Evolutionary conservation across 768 basidiomycete species (phyloP).

Genomic region (Mycena maculata): DNA sequence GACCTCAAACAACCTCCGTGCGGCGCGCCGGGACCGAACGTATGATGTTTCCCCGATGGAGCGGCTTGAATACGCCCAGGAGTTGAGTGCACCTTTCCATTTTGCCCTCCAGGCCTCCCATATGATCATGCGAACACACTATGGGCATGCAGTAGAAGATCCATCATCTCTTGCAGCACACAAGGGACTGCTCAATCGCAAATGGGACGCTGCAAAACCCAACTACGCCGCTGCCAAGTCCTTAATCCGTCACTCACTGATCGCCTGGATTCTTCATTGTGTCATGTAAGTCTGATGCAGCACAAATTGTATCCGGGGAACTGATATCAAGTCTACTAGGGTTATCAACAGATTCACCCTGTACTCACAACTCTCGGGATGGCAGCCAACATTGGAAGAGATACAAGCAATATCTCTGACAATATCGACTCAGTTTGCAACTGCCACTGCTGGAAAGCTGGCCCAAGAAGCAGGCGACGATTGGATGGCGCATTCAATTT

Average conservation of each 20-base stretch:
- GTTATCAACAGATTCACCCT: too few species aligned
- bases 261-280: constrained; percentile 30
- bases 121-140: constrained; percentile 30
- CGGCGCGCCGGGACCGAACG: constrained; percentile 19
- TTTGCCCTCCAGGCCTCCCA: constrained; percentile 29
- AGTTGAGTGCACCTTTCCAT: constrained; percentile 26
- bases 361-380: too few species aligned
- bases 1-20: constrained; percentile 27
- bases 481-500: too few species aligned
- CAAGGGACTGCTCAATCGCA: constrained; percentile 30
- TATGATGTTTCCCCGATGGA: constrained; percentile 28
- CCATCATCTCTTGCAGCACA: constrained; percentile 29
- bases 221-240: constrained; percentile 37
- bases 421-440: too few species aligned
- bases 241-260: constrained; percentile 33
- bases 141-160: constrained; percentile 27
- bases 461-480: too few species aligned
- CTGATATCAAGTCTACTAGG: too few species aligned
- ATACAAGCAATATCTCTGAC: too few species aligned
- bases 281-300: too few species aligned
- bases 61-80: constrained; percentile 16
- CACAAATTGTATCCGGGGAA: too few species aligned
- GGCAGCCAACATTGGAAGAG: too few species aligned
- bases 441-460: too few species aligned
- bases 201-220: constrained; percentile 33